These are phyloP conservation scores for Botrytis pseudocinerea DNA, from an alignment of 2,329 filamentous ascomycete species.

Conservation along the genomic window DNA sequence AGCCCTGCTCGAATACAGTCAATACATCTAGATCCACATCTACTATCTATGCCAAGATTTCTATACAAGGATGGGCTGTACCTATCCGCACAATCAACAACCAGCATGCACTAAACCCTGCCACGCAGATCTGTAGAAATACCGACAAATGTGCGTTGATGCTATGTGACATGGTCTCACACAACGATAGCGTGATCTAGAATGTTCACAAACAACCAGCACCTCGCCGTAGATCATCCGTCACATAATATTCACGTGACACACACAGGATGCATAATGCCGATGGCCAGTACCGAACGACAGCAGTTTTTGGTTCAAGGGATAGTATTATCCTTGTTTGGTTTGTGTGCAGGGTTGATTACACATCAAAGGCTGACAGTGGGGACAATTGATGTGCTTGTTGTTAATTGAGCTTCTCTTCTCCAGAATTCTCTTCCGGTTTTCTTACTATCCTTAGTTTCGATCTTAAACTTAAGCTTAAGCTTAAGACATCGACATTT, in stretches of 20 bases:
- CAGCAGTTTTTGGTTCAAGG: not conserved
- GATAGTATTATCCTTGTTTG: not conserved
- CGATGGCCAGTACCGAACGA: not conserved
- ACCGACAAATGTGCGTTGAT: not conserved
- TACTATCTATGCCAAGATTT: slow-evolving; percentile 5
- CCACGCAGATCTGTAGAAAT: slow-evolving; percentile 2
- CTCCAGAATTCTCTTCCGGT: not conserved
- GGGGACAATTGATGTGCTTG: not conserved
- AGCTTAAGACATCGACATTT: not conserved
- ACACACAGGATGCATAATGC: not conserved
- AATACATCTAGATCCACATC: not conserved
- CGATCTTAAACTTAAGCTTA: not conserved
- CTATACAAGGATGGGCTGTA: not conserved
- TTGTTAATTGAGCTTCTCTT: not conserved
- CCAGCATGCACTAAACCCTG: not conserved
- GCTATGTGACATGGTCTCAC: not conserved
- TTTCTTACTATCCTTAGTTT: not conserved
- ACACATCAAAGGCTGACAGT: not conserved
- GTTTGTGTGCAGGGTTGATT: not conserved
- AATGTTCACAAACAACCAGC: not conserved
- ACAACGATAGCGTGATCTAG: not conserved
- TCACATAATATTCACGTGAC: not conserved
- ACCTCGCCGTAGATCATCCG: not conserved
- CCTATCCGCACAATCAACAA: not conserved
- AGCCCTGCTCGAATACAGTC: not conserved